Base-by-base conservation (phyloP, 2,329 filamentous ascomycete genomes). In the Aureobasidium leucospermi region DNA sequence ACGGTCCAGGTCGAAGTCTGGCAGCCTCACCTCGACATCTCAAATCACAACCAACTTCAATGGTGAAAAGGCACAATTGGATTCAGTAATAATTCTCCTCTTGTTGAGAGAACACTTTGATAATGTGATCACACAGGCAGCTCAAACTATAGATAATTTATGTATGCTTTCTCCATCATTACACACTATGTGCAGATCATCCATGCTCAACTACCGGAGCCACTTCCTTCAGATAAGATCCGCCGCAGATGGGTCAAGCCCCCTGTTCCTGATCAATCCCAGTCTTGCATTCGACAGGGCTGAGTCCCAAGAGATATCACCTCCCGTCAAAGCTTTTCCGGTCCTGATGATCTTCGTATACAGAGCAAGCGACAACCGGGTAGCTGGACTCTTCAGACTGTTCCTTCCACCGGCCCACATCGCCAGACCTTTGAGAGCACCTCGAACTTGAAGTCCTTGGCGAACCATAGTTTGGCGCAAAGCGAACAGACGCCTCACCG, bases 391-490 rank as follows among this genome's bases (percentile, higher is more conserved):
- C 31, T 4, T 13, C 45, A 11, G 1, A 7, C 8, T 16, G 13
- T n/a, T 4, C 16, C 10, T 3, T 23, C 23, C 23, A 23, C 41
- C 10, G 19, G 41, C 10, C 8, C 41, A 6, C 3, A 23, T 19
- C 41, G 9, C 41, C 16, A 19, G 4, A 19, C n/a, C 19, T 9
- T n/a, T n/a, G 11, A 15, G 23, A 23, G 23, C 43, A 29, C 43
- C 13, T 36, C 10, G 23, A 13, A 32, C 46, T 31, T 19, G 10
- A 28, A 29, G 7, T 23, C 39, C 51, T 55, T 55, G 51, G 51
- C 41, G 41, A 56, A 56, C 52, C 19, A 45, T 46, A 19, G 52
- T 56, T 46, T 32, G 52, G 52, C 52, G 52, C 52, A 43, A 15
- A 32, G 15, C 4, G 6, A 43, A 15, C n/a, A 32, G 11, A 19